These are phyloP conservation scores for Vigna angularis DNA, from an alignment of 306 rosid species.

Conservation along the genomic window DNA sequence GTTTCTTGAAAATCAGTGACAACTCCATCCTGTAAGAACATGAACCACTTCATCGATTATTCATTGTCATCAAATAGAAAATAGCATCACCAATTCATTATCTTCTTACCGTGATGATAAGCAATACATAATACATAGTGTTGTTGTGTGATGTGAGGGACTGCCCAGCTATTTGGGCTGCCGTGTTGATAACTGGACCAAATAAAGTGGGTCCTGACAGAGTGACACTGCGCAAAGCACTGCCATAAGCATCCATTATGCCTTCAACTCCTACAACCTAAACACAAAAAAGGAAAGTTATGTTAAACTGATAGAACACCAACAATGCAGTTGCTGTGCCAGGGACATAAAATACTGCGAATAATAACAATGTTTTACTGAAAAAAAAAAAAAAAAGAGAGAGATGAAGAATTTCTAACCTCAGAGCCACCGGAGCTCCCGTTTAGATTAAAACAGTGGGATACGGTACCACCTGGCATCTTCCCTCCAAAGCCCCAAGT, in stretches of 20 bases:
- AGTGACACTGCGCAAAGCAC: slow-evolving; percentile 59
- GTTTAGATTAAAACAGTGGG: slow-evolving; percentile 87
- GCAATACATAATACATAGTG: slow-evolving; percentile 71
- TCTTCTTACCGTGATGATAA: slow-evolving; percentile 75
- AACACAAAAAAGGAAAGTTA: not conserved
- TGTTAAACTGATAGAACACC: not conserved
- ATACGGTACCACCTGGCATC: slow-evolving; percentile 48
- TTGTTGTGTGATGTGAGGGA: slow-evolving; percentile 51
- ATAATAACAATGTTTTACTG: no score
- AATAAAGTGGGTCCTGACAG: slow-evolving; percentile 89
- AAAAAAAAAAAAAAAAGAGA: not conserved
- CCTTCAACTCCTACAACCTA: slow-evolving; percentile 90
- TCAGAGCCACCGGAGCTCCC: slow-evolving; percentile 56
- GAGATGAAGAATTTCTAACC: slow-evolving; percentile 50
- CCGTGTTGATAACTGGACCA: slow-evolving; percentile 78
- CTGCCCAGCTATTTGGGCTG: slow-evolving; percentile 70
- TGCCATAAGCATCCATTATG: slow-evolving; percentile 78
- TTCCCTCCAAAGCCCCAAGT: slow-evolving; percentile 98
- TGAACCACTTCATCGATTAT: not conserved
- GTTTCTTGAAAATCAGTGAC: slow-evolving; percentile 92
- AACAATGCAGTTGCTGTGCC: no score
- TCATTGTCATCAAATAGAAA: not conserved
- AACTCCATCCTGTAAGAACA: slow-evolving; percentile 76
- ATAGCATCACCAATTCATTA: not conserved
- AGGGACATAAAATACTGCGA: no score